Evolutionary conservation across 257 asterid genomes (phyloP), one percentile per base, ranked within the genome.

Genomic region (Nicotiana undulata): DNA sequence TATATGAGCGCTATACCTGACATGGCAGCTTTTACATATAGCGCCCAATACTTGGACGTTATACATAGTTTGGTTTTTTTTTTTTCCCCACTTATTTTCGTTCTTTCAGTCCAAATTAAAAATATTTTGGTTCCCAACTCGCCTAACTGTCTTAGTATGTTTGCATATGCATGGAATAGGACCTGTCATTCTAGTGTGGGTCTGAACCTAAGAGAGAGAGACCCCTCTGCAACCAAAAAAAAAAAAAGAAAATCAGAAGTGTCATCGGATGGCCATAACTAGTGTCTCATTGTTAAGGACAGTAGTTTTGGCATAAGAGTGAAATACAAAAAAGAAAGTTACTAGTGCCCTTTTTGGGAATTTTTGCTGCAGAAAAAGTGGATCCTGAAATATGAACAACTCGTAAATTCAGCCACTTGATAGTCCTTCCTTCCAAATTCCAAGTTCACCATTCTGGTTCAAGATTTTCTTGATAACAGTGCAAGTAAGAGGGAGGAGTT

Each of bases 101-200:
- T n/a, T n/a, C n/a, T n/a, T n/a, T n/a, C n/a, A n/a, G n/a, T n/a
- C n/a, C n/a, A n/a, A n/a, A n/a, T n/a, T n/a, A n/a, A n/a, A n/a
- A n/a, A n/a, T n/a, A n/a, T n/a, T n/a, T n/a, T n/a, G n/a, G n/a
- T n/a, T n/a, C n/a, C n/a, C n/a, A n/a, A n/a, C n/a, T n/a, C n/a
- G 52, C 68, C 56, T 56, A 76, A 76, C 55, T 59, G 79, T 83
- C 53, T 75, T 76, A 28, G 65, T 64, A 56, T 77, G 82, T 84
- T 66, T 79, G 34, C 55, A 80, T 68, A 76, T 80, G 86, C 86
- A 85, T 34, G 81, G 81, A 61, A 80, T 65, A 66, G 66, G 80
- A 87, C 86, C 85, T 85, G 34, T 78, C 81, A 79, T 81, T 46
- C 55, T 82, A 77, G 65, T 34, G 83, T 82, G 86, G 81, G 79